Conservation (phyloP, 208 protist genomes). For the Trypanosoma boissoni region DNA sequence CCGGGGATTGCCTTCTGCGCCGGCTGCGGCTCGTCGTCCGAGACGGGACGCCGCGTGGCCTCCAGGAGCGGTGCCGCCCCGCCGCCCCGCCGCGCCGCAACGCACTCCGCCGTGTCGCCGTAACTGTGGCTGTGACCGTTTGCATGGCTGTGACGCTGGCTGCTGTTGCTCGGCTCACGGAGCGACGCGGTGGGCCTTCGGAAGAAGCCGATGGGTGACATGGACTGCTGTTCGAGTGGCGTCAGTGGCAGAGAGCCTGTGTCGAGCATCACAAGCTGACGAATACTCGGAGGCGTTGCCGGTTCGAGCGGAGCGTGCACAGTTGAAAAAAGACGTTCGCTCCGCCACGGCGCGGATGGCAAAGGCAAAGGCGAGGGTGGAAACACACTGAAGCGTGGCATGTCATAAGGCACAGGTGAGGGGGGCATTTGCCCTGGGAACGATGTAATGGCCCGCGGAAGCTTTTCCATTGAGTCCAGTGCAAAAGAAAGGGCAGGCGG, state of each 20-base stretch:
- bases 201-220: constrained; percentile 63
- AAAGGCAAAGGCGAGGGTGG: constrained; percentile 1
- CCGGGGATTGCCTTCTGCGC: background rate
- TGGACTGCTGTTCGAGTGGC: constrained; percentile 19
- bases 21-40: background rate
- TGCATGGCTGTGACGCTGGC: too few relatives aligned
- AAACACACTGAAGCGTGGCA: constrained; percentile 2
- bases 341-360: background rate
- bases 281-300: constrained; percentile 44
- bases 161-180: too few relatives aligned
- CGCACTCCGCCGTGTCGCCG: too few relatives aligned
- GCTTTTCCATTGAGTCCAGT: constrained; percentile 5
- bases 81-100: too few relatives aligned
- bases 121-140: too few relatives aligned
- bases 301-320: constrained; percentile 49
- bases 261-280: constrained; percentile 32
- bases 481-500: constrained; percentile 1
- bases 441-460: background rate
- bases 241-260: constrained; percentile 21
- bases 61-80: too few relatives aligned
- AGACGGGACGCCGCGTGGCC: too few relatives aligned
- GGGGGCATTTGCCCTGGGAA: background rate
- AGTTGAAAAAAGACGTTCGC: constrained; percentile 58
- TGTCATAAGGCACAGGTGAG: background rate
- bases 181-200: constrained; percentile 12